These are phyloP conservation scores for Stagonosporopsis chrysanthemi DNA, from an alignment of 2,329 filamentous ascomycete genomes.

Conservation along the genomic window DNA sequence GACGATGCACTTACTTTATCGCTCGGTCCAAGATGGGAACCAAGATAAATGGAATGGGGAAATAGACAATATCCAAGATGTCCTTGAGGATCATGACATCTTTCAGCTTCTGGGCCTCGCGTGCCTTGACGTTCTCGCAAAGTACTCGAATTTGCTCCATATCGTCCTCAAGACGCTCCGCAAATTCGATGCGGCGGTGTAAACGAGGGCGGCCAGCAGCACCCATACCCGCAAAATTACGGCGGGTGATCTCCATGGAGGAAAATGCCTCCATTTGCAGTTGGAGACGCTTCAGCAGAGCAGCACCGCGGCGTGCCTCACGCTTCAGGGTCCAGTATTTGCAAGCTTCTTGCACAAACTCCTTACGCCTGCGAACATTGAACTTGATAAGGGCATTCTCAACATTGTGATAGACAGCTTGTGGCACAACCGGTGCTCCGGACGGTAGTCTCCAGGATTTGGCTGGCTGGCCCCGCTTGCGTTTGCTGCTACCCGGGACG, in stretches of 20 bases:
- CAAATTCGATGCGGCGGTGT: constrained; percentile 86
- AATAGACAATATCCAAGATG: constrained; percentile 89
- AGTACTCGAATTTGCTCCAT: constrained; percentile 77
- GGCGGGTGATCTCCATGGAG: constrained; percentile 93
- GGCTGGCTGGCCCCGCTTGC: constrained; percentile 60
- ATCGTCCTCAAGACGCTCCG: constrained; percentile 75
- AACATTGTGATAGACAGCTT: constrained; percentile 85
- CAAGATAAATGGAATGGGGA: constrained; percentile 81
- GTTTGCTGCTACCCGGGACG: constrained; percentile 64
- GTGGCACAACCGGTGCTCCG: constrained; percentile 91
- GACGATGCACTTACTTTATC: constrained; percentile 71
- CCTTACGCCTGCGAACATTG: constrained; percentile 83
- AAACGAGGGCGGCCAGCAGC: constrained; percentile 80
- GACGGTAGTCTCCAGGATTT: constrained; percentile 94
- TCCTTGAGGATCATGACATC: constrained; percentile 77
- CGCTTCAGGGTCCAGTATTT: constrained; percentile 98
- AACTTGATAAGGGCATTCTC: constrained; percentile 85
- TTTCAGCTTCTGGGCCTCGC: constrained; percentile 80
- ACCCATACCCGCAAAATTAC: constrained; percentile 96
- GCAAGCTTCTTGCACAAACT: constrained; percentile 91
- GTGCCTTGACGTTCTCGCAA: constrained; percentile 73
- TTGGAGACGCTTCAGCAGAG: constrained; percentile 90
- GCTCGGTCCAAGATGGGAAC: constrained; percentile 81
- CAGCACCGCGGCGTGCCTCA: constrained; percentile 88
- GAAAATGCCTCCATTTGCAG: constrained; percentile 96